Evolutionary conservation across 83 land plant genomes (phyloP).

Genomic region (Thuja plicata): DNA sequence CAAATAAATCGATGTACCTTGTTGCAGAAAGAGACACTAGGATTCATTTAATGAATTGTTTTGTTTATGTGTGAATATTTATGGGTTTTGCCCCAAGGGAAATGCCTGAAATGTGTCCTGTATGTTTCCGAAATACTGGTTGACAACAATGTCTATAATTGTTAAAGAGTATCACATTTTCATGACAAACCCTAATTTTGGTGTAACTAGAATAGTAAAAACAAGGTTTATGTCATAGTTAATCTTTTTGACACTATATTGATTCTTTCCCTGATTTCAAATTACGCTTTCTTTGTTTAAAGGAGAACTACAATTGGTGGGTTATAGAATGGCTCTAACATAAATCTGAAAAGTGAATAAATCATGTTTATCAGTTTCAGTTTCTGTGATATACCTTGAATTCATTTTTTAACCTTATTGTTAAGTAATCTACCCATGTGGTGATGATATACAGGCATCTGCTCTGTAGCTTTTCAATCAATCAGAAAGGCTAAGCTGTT

Average conservation of each 20-base stretch:
- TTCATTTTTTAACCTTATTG: neutral
- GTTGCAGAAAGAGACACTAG: no score
- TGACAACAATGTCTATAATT: no score
- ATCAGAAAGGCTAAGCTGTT: constrained; percentile 77
- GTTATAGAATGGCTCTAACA: neutral
- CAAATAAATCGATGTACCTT: no score
- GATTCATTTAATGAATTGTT: no score
- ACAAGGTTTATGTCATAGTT: neutral
- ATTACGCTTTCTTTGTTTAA: no score
- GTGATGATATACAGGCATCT: constrained; percentile 59
- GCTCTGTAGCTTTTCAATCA: constrained; percentile 78
- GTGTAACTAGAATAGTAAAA: no score
- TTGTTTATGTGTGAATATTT: no score
- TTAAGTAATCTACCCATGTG: neutral
- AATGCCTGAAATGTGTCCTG: no score
- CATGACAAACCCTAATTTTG: no score
- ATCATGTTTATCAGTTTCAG: neutral
- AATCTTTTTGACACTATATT: neutral
- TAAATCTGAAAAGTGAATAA: neutral
- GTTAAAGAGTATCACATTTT: no score
- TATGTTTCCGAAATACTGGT: no score
- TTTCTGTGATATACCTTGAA: neutral
- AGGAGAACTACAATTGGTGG: neutral
- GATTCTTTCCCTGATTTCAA: neutral
- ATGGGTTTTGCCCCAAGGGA: no score